Percentiles rank a stretch among this genome's conserved stretches.
phyloP scores from a whole-genome alignment of 257 asterid genomes.

The Fraxinus cuspidata region DNA sequence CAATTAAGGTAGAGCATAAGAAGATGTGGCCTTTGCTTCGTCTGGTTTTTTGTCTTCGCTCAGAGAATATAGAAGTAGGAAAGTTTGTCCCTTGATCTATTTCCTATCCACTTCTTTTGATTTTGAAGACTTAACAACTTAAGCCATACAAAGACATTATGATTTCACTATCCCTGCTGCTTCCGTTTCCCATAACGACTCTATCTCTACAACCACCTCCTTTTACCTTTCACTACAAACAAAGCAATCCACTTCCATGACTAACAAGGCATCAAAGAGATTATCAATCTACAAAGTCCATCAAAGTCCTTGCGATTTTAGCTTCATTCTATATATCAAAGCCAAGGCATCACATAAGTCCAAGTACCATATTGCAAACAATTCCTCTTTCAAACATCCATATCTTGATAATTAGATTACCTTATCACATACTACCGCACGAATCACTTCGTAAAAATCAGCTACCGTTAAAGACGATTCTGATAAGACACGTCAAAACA shows the following conservation, averaged over 20 bases:
- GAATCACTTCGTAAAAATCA: background rate
- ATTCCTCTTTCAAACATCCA: background rate
- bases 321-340: background rate
- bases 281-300: background rate
- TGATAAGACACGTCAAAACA: background rate
- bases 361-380: background rate
- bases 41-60: background rate
- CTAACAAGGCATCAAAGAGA: background rate
- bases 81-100: background rate
- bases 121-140: background rate
- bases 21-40: background rate
- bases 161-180: background rate
- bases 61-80: background rate
- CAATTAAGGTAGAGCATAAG: background rate
- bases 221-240: background rate
- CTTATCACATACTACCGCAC: background rate
- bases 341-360: background rate
- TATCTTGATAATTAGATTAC: background rate
- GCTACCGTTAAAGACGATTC: background rate
- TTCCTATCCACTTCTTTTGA: background rate
- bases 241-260: background rate
- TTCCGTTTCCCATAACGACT: background rate
- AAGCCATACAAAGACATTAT: background rate
- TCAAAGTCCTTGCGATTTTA: background rate
- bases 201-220: background rate